These are phyloP conservation scores for Pseudocercospora fijiensis DNA, from an alignment of 2,329 filamentous ascomycete genomes.

Conservation along the genomic window DNA sequence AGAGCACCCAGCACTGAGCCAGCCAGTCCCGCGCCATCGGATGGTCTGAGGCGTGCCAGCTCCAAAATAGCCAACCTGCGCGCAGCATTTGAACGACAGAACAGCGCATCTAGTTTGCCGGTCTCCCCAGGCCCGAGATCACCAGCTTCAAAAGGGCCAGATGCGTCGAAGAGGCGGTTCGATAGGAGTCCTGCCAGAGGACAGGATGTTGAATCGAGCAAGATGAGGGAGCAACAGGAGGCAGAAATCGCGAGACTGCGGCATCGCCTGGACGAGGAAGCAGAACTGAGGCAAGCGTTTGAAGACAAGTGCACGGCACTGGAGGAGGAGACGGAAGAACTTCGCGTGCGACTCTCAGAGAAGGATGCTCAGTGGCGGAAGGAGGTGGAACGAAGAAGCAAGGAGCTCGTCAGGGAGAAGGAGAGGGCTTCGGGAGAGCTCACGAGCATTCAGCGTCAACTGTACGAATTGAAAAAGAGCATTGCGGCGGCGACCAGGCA, in stretches of 20 bases:
- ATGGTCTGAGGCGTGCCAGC: constrained; percentile 25
- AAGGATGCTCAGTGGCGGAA: constrained; percentile 20
- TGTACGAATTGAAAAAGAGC: constrained; percentile 68
- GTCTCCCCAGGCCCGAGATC: background rate
- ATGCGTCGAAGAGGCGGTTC: constrained; percentile 8
- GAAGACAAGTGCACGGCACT: constrained; percentile 24
- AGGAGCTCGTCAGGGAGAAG: constrained; percentile 14
- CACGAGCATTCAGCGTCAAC: constrained; percentile 50
- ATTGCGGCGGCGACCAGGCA: constrained; percentile 66
- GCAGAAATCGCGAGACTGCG: constrained; percentile 26
- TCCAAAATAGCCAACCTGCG: constrained; percentile 35
- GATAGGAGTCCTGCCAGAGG: constrained; percentile 22
- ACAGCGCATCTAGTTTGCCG: constrained; percentile 3
- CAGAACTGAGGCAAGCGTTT: constrained; percentile 24
- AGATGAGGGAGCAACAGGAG: constrained; percentile 19
- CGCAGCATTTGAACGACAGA: constrained; percentile 32
- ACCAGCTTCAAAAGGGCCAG: constrained; percentile 6
- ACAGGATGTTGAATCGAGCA: constrained; percentile 12
- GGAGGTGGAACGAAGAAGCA: constrained; percentile 18
- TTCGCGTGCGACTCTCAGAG: constrained; percentile 14
- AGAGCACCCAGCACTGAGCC: constrained; percentile 6
- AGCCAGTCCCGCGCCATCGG: constrained; percentile 14
- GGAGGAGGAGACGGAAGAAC: constrained; percentile 23
- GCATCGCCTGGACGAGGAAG: constrained; percentile 28
- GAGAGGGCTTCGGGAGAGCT: constrained; percentile 22